Conservation (phyloP, 495 filamentous ascomycete species). For the Tuber calosporum region DNA sequence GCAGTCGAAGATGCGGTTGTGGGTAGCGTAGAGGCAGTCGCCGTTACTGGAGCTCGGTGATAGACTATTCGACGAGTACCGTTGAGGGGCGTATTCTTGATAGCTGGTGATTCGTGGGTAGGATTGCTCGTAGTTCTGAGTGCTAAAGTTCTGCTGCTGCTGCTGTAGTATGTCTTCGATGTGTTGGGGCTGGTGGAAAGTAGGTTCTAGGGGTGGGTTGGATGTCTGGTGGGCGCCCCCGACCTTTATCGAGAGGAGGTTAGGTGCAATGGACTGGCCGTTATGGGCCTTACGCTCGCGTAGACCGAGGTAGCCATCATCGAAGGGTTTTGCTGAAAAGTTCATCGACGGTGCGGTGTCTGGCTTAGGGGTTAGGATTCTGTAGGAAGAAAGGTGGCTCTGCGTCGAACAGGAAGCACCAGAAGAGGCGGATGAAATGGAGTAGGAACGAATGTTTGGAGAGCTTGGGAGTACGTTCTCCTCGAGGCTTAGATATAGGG, state of each 20-base stretch:
- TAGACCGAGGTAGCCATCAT: conserved; percentile 14
- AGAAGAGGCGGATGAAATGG: conserved; percentile 26
- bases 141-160: conserved; percentile 24
- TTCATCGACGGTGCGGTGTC: conserved; percentile 8
- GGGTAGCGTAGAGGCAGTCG: conserved; percentile 14
- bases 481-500: conserved; percentile 10
- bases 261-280: conserved; percentile 28
- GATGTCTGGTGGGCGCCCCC: not conserved
- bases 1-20: conserved; percentile 20
- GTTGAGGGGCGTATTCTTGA: not conserved
- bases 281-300: conserved; percentile 17
- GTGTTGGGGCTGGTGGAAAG: conserved; percentile 1
- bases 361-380: conserved; percentile 18
- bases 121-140: conserved; percentile 21
- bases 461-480: conserved; percentile 27
- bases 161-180: conserved; percentile 16
- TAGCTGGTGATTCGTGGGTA: conserved; percentile 8
- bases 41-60: not conserved
- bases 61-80: conserved; percentile 1
- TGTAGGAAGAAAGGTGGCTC: conserved; percentile 14
- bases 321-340: conserved; percentile 18
- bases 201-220: conserved; percentile 7
- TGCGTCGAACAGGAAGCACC: conserved; percentile 22
- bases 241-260: conserved; percentile 25
- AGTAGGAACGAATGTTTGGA: conserved; percentile 20